Evolutionary conservation across 2,329 filamentous ascomycete species (phyloP), one percentile per base, ranked within the genome.

Genomic region (Arthrocladium fulminans): DNA sequence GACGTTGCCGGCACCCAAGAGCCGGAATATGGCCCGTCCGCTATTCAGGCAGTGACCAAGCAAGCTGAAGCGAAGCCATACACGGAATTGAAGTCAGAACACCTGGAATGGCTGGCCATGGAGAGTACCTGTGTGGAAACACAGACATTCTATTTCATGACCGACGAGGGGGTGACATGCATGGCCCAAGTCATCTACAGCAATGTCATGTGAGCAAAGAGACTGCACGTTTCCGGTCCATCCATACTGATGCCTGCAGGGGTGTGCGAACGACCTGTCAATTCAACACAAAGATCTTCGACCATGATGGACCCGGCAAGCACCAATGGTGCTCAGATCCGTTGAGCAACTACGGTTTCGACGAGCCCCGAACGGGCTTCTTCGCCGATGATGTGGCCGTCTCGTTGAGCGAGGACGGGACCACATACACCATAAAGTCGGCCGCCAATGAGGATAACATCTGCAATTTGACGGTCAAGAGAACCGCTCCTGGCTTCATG

Each of bases 141-240:
- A 24, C 85, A 96, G 73, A 88, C 79, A 54, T 98, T 96, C 72
- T 98, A 98, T 72, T 71, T 96, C 62, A 83, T 83, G 68, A 75
- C 84, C 48, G 86, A 95, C 54, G 80, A 73, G 51, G 92, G 92
- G 44, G 76, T 83, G 54, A 67, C 89, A 55, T 86, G 77, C 46
- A 79, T 95, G 67, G 80, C 80, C 52, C 92, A 98, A 75, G 77
- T 97, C 69, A 95, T 98, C 66, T 95, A 97, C 75, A 97, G 86
- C 74, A 96, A 95, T 70, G 86, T 98, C 65, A 84, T 80, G 89
- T 96, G 81, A 69, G 83, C 57, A 23, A 51, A 24, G 27, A 7
- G 4, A 27, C n/a, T 13, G n/a, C 29, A 27, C 29, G 29, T 24
- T 41, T 42, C 50, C 52, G 43, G 48, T 45, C 39, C 44, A 37